phyloP scores from a whole-genome alignment of 179 eudicot species.

The Pouteria campechiana region DNA sequence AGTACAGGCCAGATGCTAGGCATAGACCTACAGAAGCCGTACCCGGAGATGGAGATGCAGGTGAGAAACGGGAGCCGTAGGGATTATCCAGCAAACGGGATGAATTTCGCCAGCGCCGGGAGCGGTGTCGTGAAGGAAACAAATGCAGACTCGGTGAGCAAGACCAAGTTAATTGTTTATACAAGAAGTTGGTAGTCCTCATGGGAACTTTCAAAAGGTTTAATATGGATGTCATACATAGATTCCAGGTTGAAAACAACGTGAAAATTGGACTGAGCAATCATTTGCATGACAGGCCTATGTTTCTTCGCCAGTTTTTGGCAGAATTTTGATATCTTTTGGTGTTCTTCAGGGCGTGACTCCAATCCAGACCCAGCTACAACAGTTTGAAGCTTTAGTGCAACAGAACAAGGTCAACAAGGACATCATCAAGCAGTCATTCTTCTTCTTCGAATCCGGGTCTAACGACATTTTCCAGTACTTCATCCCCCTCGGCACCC shows the following conservation, averaged over 20 bases:
- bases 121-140: slow-evolving; percentile 44
- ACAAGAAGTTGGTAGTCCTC: no score
- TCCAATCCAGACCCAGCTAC: slow-evolving; percentile 38
- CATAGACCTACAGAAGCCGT: slow-evolving; percentile 38
- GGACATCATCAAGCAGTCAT: slow-evolving; percentile 14
- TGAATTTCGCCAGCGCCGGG: slow-evolving; percentile 66
- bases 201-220: no score
- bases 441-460: slow-evolving; percentile 45
- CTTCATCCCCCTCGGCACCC: slow-evolving; percentile 19
- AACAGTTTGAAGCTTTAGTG: slow-evolving; percentile 28
- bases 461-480: slow-evolving; percentile 49
- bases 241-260: no score
- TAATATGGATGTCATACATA: no score
- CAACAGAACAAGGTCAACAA: slow-evolving; percentile 22
- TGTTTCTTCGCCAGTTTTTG: no score
- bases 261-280: no score
- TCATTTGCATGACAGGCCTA: no score
- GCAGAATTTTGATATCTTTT: no score
- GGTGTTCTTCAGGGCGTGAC: slow-evolving; percentile 27
- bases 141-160: slow-evolving; percentile 30
- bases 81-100: slow-evolving; percentile 39
- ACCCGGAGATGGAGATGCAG: slow-evolving; percentile 24
- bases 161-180: no score
- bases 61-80: slow-evolving; percentile 23
- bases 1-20: slow-evolving; percentile 34